Percentiles rank a stretch among this genome's conserved stretches.
Conservation (phyloP, 495 filamentous ascomycete species). For the Xylaria grammica region DNA sequence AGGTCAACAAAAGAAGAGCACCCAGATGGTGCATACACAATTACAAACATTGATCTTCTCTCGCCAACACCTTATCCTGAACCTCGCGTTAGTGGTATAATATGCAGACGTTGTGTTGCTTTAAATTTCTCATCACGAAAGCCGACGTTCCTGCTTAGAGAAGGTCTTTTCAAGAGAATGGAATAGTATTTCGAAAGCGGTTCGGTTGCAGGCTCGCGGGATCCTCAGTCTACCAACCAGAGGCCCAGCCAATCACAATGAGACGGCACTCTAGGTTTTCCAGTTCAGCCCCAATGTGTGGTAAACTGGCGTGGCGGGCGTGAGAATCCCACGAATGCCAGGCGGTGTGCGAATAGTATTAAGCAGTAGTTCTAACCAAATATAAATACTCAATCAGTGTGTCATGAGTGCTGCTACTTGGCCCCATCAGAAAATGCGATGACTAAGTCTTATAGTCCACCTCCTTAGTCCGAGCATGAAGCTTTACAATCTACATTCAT, state of each 20-base stretch:
- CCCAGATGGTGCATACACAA: background rate
- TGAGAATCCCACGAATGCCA: background rate
- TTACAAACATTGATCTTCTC: background rate
- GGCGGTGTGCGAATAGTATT: background rate
- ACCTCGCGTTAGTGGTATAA: background rate
- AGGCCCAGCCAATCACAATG: background rate
- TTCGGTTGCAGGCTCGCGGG: background rate
- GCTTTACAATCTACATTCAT: too few species aligned
- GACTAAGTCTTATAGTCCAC: background rate
- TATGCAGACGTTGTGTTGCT: background rate
- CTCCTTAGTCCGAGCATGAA: too few species aligned
- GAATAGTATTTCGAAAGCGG: background rate
- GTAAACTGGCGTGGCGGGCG: background rate
- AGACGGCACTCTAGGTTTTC: background rate
- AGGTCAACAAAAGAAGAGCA: background rate
- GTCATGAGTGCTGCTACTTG: too few species aligned
- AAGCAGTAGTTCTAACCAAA: conserved; percentile 8
- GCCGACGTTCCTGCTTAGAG: background rate
- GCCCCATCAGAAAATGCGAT: background rate
- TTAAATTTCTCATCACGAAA: background rate
- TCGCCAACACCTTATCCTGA: background rate
- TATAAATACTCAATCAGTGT: conserved; percentile 6
- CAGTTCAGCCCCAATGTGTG: background rate
- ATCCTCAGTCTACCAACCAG: background rate
- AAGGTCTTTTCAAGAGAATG: background rate